Conservation (phyloP, 2,329 filamentous ascomycete species). For the Penicillium corylophilum region DNA sequence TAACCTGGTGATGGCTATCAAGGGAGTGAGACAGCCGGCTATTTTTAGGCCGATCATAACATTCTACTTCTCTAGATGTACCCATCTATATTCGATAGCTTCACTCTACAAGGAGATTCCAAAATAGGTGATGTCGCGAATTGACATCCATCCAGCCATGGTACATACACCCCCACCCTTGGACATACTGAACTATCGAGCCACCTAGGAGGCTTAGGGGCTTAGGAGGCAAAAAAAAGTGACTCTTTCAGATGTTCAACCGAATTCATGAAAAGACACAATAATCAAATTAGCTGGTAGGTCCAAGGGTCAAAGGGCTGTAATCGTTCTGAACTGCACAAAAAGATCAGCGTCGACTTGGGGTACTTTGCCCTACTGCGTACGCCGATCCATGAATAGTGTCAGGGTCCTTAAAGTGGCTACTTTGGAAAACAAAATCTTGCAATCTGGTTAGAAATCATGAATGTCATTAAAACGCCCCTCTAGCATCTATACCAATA, state of each 20-base stretch:
- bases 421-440: not conserved
- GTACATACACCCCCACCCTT: not conserved
- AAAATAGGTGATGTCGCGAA: not conserved
- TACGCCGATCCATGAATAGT: not conserved
- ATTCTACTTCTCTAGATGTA: too few relatives aligned
- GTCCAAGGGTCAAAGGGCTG: not conserved
- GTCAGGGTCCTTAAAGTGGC: not conserved
- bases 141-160: not conserved
- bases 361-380: too few relatives aligned
- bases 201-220: not conserved
- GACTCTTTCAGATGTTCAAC: not conserved
- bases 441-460: not conserved
- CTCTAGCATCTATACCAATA: not conserved
- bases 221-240: too few relatives aligned
- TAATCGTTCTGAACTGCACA: too few relatives aligned
- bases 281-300: not conserved
- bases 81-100: not conserved
- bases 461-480: not conserved
- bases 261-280: not conserved
- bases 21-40: constrained; percentile 23
- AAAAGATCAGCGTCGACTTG: too few relatives aligned
- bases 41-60: constrained; percentile 18
- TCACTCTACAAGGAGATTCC: not conserved
- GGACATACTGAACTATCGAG: not conserved
- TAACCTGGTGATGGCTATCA: constrained; percentile 12